Conservation (phyloP, 1,139 yeast genomes). For the Suhomyces wounanorum region DNA sequence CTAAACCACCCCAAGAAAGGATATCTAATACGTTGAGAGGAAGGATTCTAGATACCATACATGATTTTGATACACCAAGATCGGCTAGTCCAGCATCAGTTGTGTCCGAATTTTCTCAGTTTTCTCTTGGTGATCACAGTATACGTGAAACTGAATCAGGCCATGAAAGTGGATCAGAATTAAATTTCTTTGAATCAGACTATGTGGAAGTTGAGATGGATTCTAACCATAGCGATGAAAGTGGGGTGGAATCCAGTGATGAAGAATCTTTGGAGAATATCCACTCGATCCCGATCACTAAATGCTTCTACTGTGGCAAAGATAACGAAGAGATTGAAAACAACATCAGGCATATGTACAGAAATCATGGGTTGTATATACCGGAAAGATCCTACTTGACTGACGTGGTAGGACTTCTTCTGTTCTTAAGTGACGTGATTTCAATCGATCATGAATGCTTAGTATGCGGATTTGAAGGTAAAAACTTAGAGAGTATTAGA, state of each 20-base stretch:
- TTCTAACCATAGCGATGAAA: constrained; percentile 13
- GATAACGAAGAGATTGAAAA: constrained; percentile 41
- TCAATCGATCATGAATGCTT: constrained; percentile 51
- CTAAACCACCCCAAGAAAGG: neutral
- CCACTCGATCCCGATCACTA: constrained; percentile 33
- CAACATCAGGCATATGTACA: constrained; percentile 52
- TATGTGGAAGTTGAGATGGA: constrained; percentile 25
- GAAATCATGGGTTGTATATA: constrained; percentile 50
- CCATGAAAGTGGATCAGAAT: constrained; percentile 52
- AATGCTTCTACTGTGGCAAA: constrained; percentile 46
- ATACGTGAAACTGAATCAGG: constrained; percentile 37
- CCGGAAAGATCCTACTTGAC: constrained; percentile 48
- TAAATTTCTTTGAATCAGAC: constrained; percentile 46
- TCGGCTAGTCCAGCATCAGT: constrained; percentile 57
- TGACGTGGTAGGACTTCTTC: constrained; percentile 48
- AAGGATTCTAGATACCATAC: neutral
- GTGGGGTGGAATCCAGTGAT: constrained; percentile 12
- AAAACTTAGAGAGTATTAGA: constrained; percentile 49
- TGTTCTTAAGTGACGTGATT: constrained; percentile 45
- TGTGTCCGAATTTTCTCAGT: constrained; percentile 59
- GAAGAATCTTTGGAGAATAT: constrained; percentile 27
- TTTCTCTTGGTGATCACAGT: constrained; percentile 63
- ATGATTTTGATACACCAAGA: constrained; percentile 20
- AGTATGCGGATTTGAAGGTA: constrained; percentile 56
- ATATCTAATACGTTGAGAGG: constrained; percentile 8